Percentiles rank a stretch among this genome's conserved stretches.
These are phyloP conservation scores for Phaffia australis DNA, from an alignment of 768 basidiomycete genomes.

Conservation along the genomic window DNA sequence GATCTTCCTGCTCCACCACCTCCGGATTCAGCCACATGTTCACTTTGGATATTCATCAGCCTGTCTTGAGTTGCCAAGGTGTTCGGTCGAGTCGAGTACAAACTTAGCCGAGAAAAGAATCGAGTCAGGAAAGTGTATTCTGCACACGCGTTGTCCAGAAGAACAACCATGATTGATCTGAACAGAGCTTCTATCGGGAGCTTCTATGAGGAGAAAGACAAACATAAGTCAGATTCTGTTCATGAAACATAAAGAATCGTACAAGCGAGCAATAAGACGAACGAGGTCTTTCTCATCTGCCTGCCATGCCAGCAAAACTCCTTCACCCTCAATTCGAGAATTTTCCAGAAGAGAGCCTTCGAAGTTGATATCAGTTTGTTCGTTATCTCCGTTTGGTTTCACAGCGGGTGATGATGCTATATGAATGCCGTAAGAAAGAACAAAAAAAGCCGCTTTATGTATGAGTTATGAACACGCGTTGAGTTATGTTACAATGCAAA, in stretches of 20 bases:
- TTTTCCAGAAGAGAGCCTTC: slow-evolving; percentile 8
- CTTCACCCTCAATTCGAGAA: slow-evolving; percentile 58
- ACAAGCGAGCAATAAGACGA: slow-evolving; percentile 36
- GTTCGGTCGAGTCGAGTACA: neutral
- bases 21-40: neutral
- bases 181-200: slow-evolving; percentile 71
- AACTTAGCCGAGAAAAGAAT: slow-evolving; percentile 53
- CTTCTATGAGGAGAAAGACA: slow-evolving; percentile 45
- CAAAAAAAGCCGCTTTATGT: too few species aligned
- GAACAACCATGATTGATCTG: slow-evolving; percentile 73
- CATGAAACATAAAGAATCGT: neutral
- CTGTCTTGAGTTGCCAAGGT: neutral
- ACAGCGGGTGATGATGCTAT: too few species aligned
- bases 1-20: neutral
- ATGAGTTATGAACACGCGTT: too few species aligned
- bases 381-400: too few species aligned
- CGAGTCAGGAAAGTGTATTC: slow-evolving; percentile 78
- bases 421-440: too few species aligned
- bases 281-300: slow-evolving; percentile 81
- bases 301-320: slow-evolving; percentile 71
- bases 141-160: slow-evolving; percentile 87
- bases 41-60: neutral
- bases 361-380: neutral
- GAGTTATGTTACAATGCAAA: too few species aligned
- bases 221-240: neutral